Conservation (phyloP, 208 protist genomes). For the Leishmania lainsoni region DNA sequence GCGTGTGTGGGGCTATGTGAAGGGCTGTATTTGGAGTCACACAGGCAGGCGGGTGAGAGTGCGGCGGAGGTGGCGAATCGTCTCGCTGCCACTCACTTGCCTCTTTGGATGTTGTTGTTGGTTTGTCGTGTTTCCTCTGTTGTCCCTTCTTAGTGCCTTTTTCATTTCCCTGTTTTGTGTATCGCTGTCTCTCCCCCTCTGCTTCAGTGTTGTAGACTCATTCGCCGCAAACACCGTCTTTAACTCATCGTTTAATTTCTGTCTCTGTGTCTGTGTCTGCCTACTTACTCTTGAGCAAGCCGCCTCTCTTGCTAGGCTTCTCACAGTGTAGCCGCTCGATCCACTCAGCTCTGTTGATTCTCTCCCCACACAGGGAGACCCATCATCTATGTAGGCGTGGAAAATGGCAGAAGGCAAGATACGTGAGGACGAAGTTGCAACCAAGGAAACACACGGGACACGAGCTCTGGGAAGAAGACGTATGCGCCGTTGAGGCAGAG, state of each 20-base stretch:
- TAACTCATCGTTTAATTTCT: background rate
- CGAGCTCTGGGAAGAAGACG: background rate
- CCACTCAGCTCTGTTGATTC: background rate
- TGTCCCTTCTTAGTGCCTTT: background rate
- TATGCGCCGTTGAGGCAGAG: background rate
- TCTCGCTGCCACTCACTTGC: background rate
- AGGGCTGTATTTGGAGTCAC: background rate
- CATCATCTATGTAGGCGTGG: background rate
- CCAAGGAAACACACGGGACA: background rate
- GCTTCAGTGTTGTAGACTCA: background rate
- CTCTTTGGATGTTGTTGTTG: background rate
- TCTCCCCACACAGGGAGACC: background rate
- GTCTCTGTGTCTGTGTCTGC: background rate
- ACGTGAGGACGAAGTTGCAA: background rate
- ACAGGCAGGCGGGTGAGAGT: background rate
- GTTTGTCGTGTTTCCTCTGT: background rate
- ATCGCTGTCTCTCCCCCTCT: background rate
- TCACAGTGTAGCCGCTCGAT: background rate
- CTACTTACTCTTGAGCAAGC: background rate
- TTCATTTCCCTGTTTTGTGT: background rate
- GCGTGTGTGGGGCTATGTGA: background rate
- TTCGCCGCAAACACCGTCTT: background rate
- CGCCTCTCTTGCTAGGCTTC: background rate
- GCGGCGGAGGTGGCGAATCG: background rate
- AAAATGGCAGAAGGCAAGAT: background rate